Evolutionary conservation across 495 filamentous ascomycete species (phyloP).

Genomic region (Penicillium soppii): DNA sequence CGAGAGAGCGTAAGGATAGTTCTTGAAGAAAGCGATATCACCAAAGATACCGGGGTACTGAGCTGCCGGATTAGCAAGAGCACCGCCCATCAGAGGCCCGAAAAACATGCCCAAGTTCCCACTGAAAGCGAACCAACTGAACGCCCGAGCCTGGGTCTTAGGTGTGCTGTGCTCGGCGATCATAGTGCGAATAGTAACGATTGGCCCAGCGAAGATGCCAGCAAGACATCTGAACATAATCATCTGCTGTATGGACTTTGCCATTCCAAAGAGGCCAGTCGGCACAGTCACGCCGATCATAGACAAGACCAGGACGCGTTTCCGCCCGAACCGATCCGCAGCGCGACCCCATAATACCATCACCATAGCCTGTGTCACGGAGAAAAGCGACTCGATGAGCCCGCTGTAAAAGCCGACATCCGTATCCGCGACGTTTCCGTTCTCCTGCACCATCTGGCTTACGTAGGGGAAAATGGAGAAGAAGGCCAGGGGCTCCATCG

Average conservation of each 20-base stretch:
- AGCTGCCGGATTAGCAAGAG: slow-evolving; percentile 57
- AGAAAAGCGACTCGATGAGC: slow-evolving; percentile 71
- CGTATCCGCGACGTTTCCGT: slow-evolving; percentile 51
- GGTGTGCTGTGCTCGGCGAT: slow-evolving; percentile 66
- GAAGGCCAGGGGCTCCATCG: slow-evolving; percentile 73
- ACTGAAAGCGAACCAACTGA: slow-evolving; percentile 69
- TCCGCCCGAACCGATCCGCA: slow-evolving; percentile 65
- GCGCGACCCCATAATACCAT: slow-evolving; percentile 63
- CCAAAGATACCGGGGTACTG: slow-evolving; percentile 58
- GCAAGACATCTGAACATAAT: slow-evolving; percentile 62
- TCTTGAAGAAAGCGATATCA: slow-evolving; percentile 51
- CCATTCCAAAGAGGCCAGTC: slow-evolving; percentile 62
- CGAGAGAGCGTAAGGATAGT: slow-evolving; percentile 65
- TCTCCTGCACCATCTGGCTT: slow-evolving; percentile 65
- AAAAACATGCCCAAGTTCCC: slow-evolving; percentile 69
- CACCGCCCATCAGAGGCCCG: slow-evolving; percentile 63
- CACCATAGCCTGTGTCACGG: slow-evolving; percentile 61
- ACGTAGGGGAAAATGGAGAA: slow-evolving; percentile 77
- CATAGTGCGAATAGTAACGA: slow-evolving; percentile 70
- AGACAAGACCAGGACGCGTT: slow-evolving; percentile 64
- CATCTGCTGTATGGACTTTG: slow-evolving; percentile 63
- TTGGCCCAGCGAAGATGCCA: slow-evolving; percentile 66
- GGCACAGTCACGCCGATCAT: slow-evolving; percentile 56
- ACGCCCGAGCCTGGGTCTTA: slow-evolving; percentile 64
- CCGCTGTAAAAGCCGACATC: slow-evolving; percentile 74